phyloP scores from a whole-genome alignment of 768 basidiomycete species.

The Tricholoma flavovirens region DNA sequence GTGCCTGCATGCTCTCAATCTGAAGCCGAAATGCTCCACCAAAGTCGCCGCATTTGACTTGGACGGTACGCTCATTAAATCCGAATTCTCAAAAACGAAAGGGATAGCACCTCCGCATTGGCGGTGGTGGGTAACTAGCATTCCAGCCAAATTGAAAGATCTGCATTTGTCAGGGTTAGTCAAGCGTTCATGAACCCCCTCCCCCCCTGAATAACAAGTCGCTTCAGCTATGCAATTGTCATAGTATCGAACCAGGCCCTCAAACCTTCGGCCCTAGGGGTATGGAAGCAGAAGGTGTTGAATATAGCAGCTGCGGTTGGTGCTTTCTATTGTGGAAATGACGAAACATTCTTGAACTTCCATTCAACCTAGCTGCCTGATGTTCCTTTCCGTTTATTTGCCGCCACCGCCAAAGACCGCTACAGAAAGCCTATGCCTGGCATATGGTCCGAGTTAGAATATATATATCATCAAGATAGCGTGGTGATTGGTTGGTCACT shows the following conservation, averaged over 20 bases:
- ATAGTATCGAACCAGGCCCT: conserved; percentile 79
- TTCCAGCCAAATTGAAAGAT: conserved; percentile 60
- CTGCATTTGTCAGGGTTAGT: conserved; percentile 56
- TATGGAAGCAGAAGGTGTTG: conserved; percentile 76
- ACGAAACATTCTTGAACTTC: not conserved
- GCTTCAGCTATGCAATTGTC: conserved; percentile 58
- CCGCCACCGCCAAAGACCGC: conserved; percentile 67
- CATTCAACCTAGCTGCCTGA: conserved; percentile 47
- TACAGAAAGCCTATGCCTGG: conserved; percentile 86
- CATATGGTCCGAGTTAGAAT: conserved; percentile 74
- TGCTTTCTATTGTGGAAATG: conserved; percentile 2
- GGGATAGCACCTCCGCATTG: conserved; percentile 35
- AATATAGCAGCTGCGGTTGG: conserved; percentile 59
- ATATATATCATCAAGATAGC: conserved; percentile 50
- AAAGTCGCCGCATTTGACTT: conserved; percentile 81
- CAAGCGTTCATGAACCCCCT: not conserved
- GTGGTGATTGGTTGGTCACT: conserved; percentile 55
- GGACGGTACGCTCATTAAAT: conserved; percentile 81
- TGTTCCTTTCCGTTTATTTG: conserved; percentile 74
- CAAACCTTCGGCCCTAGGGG: conserved; percentile 38
- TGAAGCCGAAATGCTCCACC: conserved; percentile 35
- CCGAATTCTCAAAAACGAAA: conserved; percentile 24
- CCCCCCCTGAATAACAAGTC: not conserved
- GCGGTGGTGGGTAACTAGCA: conserved; percentile 68
- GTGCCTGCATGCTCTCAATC: conserved; percentile 38